Base-by-base conservation (phyloP, 2,329 filamentous ascomycete genomes). In the Trichoderma oligosporum region DNA sequence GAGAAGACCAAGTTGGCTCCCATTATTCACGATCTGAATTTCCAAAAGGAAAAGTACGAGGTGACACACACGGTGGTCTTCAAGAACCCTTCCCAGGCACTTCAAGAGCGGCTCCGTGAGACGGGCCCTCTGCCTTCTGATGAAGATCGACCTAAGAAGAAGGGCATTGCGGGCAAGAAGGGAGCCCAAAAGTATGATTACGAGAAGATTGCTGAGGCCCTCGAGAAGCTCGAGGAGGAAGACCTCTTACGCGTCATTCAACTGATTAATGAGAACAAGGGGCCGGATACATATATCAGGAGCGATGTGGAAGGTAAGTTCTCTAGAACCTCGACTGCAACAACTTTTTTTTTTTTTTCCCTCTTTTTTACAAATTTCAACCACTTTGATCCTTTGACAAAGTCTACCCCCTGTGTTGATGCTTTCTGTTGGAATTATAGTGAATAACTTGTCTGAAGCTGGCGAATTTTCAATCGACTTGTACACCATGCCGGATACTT, bases 401-500 rank as follows among this genome's bases (percentile, higher is more conserved):
- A 42, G 41, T 36, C 47, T 57, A 47, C 49, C 58, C 44, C 48
- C 45, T 60, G 59, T 65, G 64, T 71, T 71, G 68, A 69, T 69
- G 60, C 66, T 64, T 64, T 64, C 57, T 52, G 38, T 39, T 59
- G 57, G 61, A 61, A 68, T 71, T 72, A 67, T 67, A 70, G 64
- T 66, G 61, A 54, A 68, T 67, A 63, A 73, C 66, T 69, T 73
- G 56, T 62, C 61, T 67, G 65, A 73, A 81, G 91, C 92, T 68
- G 94, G 94, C 68, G 94, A 99, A 76, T 99, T 99, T 77, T 94
- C 96, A 60, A 93, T 99, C 65, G 94, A 99, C 69, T 82, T 99
- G 58, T 97, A 96, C 76, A 97, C 94, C n/a, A 84, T 99, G 62
- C 92, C 94, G 1, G 94, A 97, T 63, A 76, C 78, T 25, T 81